phyloP scores from a whole-genome alignment of 495 filamentous ascomycete genomes.

The Penicillium lividum region DNA sequence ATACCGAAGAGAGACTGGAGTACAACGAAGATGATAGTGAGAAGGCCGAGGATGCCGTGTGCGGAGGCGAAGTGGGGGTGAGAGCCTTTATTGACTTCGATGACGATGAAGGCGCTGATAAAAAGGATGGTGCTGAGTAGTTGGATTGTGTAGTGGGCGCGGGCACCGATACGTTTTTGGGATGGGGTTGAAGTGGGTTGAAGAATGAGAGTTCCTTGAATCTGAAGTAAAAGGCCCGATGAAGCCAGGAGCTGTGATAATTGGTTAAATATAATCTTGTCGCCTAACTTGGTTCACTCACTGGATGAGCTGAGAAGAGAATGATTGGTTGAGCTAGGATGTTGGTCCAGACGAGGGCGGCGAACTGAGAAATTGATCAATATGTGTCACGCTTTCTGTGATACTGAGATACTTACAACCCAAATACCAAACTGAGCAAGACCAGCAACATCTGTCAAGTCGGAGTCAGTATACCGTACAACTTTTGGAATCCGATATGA shows the following conservation, averaged over 20 bases:
- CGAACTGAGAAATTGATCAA: constrained; percentile 50
- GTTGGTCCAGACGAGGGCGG: constrained; percentile 69
- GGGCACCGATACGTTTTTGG: constrained; percentile 73
- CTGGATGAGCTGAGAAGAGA: constrained; percentile 83
- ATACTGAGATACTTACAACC: constrained; percentile 49
- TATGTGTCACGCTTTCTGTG: neutral
- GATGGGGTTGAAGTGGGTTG: constrained; percentile 79
- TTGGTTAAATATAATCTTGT: neutral
- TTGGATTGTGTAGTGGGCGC: constrained; percentile 68
- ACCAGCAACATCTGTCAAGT: constrained; percentile 60
- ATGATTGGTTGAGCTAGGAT: constrained; percentile 66
- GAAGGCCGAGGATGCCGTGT: constrained; percentile 77
- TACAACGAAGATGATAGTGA: constrained; percentile 69
- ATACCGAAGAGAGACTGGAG: constrained; percentile 77
- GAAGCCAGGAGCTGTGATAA: constrained; percentile 64
- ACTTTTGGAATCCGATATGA: neutral
- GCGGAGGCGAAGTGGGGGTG: constrained; percentile 73
- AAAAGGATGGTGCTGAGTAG: constrained; percentile 61
- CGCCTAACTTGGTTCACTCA: constrained; percentile 30
- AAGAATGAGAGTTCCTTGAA: constrained; percentile 79
- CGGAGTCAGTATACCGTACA: neutral
- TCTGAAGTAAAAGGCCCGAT: constrained; percentile 67
- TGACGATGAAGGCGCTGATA: constrained; percentile 67
- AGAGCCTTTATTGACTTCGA: constrained; percentile 77
- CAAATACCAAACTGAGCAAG: constrained; percentile 68